Base-by-base conservation (phyloP, 805 yeast genomes). In the Kodamaea sagamina region DNA sequence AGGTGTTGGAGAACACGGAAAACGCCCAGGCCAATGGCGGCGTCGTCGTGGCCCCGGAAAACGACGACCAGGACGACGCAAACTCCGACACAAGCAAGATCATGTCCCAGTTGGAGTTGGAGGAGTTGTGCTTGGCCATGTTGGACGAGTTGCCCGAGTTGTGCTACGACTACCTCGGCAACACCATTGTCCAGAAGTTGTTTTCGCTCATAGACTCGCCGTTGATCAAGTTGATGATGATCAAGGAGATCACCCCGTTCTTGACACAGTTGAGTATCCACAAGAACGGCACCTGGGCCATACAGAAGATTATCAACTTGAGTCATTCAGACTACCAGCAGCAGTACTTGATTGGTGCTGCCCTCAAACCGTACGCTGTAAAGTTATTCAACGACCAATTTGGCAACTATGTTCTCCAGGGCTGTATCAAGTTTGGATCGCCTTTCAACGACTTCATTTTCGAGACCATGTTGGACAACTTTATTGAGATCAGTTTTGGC, bases 221-320 rank as follows among this genome's bases (percentile, higher is more conserved):
- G 13, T 72, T 82, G 3, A 74, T 89, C 44, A 87, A 88, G 57
- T 84, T 86, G 52, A 77, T 84, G 60, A 85, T 93, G 88, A 74
- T 93, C 43, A 79, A 84, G 55, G 79, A 78, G 50, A 79, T 95
- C 31, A 71, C 84, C 3, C 95, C 90, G 19, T 87, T 76, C 57
- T 71, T 93, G 49, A 87, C 97, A 1, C 95, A 89, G 53, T 84
- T 92, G 74, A 93, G 97, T 54, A 84, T 89, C 43, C 99, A 93
- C 68, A 93, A 93, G 59, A 93, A 93, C 62, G 99, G 99, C 48
- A 93, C 99, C 4, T 93, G 99, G 99, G 98, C 97, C 1, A 95
- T 96, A 17, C 99, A 93, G 64, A 93, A 92, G 64, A 84, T 93
- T 63, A 89, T 93, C 53, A 85, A 82, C 51, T 49, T 81, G 80